phyloP scores from a whole-genome alignment of 225 moss, liverwort and hornwort genomes.

The Rhytidiadelphus loreus region DNA sequence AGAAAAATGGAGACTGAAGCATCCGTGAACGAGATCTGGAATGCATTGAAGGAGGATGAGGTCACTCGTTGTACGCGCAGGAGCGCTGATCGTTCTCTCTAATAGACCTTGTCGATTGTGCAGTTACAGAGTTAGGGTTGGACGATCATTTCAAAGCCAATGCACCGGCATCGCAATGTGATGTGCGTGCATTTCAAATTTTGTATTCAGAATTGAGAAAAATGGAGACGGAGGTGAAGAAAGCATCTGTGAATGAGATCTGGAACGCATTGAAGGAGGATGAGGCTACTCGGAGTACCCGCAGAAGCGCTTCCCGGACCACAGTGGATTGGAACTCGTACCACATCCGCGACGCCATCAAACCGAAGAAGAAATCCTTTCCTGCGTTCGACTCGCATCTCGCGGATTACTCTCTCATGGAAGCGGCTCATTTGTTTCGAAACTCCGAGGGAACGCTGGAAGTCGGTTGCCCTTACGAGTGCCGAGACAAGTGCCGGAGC shows the following conservation, averaged over 20 bases:
- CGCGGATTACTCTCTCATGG: slow-evolving; percentile 45
- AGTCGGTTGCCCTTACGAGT: slow-evolving; percentile 43
- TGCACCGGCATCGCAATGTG: background rate
- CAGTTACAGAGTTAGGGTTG: background rate
- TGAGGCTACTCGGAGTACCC: slow-evolving; percentile 17
- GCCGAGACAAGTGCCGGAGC: slow-evolving; percentile 15
- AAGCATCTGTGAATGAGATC: slow-evolving; percentile 17
- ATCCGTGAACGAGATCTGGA: slow-evolving; percentile 27
- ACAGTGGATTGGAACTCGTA: slow-evolving; percentile 49
- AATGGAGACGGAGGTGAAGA: slow-evolving; percentile 25
- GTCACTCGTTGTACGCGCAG: background rate
- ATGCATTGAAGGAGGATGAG: slow-evolving; percentile 24
- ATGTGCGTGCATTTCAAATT: background rate
- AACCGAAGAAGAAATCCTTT: slow-evolving; percentile 31
- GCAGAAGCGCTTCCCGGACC: slow-evolving; percentile 3
- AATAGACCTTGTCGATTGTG: background rate
- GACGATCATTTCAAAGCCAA: background rate
- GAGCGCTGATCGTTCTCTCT: background rate
- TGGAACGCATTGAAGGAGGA: slow-evolving; percentile 41
- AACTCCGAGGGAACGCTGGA: slow-evolving; percentile 44
- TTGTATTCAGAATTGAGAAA: background rate
- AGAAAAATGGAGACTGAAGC: slow-evolving; percentile 5
- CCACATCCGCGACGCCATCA: slow-evolving; percentile 44
- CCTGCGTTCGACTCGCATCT: slow-evolving; percentile 16
- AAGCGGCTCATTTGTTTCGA: slow-evolving; percentile 42